These are phyloP conservation scores for Diaporthe helianthi DNA, from an alignment of 2,329 filamentous ascomycete species.

Conservation along the genomic window DNA sequence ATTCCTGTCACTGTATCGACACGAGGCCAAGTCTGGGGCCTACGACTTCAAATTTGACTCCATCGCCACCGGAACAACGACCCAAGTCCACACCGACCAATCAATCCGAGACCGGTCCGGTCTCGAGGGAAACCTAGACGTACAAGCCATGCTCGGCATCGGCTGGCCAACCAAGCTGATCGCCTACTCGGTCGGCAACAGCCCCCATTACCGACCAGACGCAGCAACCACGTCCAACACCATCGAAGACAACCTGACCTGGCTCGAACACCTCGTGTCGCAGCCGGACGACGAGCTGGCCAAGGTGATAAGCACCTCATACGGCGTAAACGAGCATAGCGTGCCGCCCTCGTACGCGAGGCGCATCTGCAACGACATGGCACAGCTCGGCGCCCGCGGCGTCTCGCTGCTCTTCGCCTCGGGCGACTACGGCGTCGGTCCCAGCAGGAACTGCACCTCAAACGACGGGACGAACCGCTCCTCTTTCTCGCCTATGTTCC, in stretches of 20 bases:
- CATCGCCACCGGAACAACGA: slow-evolving; percentile 44
- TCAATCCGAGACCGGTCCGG: slow-evolving; percentile 42
- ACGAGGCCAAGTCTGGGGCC: slow-evolving; percentile 45
- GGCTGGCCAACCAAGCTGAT: slow-evolving; percentile 42
- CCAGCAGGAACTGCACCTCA: slow-evolving; percentile 41
- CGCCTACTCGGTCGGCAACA: slow-evolving; percentile 44
- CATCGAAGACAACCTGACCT: slow-evolving; percentile 42
- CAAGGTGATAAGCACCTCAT: slow-evolving; percentile 68
- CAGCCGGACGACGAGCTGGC: slow-evolving; percentile 60
- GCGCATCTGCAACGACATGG: slow-evolving; percentile 62
- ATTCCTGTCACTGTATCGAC: slow-evolving; percentile 47
- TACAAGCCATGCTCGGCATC: slow-evolving; percentile 52
- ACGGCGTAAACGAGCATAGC: slow-evolving; percentile 71
- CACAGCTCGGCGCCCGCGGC: slow-evolving; percentile 69
- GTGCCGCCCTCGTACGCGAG: slow-evolving; percentile 65
- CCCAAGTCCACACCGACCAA: slow-evolving; percentile 39
- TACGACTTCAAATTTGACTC: slow-evolving; percentile 44
- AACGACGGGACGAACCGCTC: slow-evolving; percentile 42
- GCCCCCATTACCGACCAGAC: slow-evolving; percentile 40
- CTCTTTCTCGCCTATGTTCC: slow-evolving; percentile 52
- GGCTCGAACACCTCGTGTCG: slow-evolving; percentile 63
- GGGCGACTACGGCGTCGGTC: slow-evolving; percentile 59
- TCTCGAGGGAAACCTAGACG: slow-evolving; percentile 68
- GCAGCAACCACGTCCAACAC: slow-evolving; percentile 41
- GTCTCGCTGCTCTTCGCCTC: slow-evolving; percentile 71